A percentile compares a stretch with the other conserved stretches of the same genome.
Evolutionary conservation across 1,139 yeast genomes (phyloP).

Genomic region (Scheffersomyces segobiensis): DNA sequence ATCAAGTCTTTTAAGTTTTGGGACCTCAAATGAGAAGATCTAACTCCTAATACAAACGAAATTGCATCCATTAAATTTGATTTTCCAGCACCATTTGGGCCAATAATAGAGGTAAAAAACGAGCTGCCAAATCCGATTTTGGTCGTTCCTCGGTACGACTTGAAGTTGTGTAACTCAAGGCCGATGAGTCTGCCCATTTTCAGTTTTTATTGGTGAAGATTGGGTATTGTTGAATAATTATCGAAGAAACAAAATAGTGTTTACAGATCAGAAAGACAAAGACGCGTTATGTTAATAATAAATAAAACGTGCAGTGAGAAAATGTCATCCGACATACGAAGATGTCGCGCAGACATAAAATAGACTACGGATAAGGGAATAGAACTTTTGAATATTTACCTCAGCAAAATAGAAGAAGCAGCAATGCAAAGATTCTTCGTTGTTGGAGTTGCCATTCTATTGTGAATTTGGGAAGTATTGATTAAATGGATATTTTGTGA

Average conservation of each 20-base stretch:
- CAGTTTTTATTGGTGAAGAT: not conserved
- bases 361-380: not conserved
- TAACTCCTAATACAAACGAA: conserved; percentile 88
- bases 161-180: conserved; percentile 79
- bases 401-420: too few species aligned
- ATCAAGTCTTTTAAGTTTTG: conserved; percentile 71
- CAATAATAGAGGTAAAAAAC: conserved; percentile 86
- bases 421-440: too few species aligned
- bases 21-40: conserved; percentile 77
- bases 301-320: not conserved
- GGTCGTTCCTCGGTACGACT: conserved; percentile 80
- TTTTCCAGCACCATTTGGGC: conserved; percentile 98
- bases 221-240: not conserved
- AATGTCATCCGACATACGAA: not conserved
- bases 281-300: not conserved
- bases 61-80: conserved; percentile 98
- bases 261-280: not conserved
- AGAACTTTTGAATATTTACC: not conserved
- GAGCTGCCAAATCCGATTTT: conserved; percentile 81
- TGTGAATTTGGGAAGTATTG: not conserved
- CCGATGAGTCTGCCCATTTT: conserved; percentile 77
- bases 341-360: not conserved
- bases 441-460: not conserved
- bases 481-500: not conserved
- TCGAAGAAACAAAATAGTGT: not conserved